Evolutionary conservation across 2,329 filamentous ascomycete species (phyloP).

Genomic region (Neofusicoccum umdonicola): DNA sequence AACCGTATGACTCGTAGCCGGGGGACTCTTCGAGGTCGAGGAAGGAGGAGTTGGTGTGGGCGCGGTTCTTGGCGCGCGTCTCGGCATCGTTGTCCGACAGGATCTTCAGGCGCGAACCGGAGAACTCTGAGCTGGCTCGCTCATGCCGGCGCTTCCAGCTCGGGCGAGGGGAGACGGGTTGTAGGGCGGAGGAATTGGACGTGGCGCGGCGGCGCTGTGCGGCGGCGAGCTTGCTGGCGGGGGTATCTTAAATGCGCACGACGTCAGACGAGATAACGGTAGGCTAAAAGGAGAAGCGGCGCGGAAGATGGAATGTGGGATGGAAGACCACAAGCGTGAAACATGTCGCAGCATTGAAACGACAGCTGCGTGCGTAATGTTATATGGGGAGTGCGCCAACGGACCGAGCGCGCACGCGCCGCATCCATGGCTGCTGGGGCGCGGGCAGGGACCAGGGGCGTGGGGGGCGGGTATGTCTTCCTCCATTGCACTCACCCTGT

Average conservation of each 20-base stretch:
- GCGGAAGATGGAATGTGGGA: conserved; percentile 10
- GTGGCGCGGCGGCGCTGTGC: conserved; percentile 43
- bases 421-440: not conserved
- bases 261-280: conserved; percentile 4
- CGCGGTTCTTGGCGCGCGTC: conserved; percentile 25
- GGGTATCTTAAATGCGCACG: conserved; percentile 12
- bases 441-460: conserved; percentile 2
- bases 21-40: conserved; percentile 70
- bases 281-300: conserved; percentile 1
- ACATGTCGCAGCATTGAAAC: conserved; percentile 17
- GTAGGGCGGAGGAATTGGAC: conserved; percentile 45
- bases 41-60: conserved; percentile 52
- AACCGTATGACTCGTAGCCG: conserved; percentile 62
- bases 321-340: conserved; percentile 13
- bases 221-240: conserved; percentile 27
- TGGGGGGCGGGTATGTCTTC: not conserved
- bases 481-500: conserved; percentile 59
- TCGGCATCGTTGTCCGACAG: conserved; percentile 23
- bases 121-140: conserved; percentile 49
- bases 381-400: conserved; percentile 12
- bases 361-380: conserved; percentile 15
- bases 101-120: conserved; percentile 32
- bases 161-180: conserved; percentile 40
- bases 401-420: conserved; percentile 16
- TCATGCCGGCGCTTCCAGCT: conserved; percentile 41